Evolutionary conservation across 441 rosid species (phyloP), one percentile per base, ranked within the genome.

Genomic region (Melianthus villosus): DNA sequence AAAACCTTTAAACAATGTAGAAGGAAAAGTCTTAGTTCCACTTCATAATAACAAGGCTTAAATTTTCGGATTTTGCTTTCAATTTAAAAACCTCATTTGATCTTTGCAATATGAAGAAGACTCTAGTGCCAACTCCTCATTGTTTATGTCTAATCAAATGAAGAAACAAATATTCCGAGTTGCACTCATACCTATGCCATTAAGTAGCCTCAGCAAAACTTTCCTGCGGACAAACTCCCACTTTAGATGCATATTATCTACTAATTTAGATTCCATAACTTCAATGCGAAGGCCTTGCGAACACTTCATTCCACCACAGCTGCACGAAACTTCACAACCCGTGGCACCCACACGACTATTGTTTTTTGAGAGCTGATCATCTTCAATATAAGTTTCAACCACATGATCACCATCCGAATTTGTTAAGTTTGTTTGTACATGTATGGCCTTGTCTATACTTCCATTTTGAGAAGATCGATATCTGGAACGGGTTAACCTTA

Each of bases 401-500:
- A 16, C 34, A 46, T 26, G 37, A 45, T 40, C 50, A 16, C 48
- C 54, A 30, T 54, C 52, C 13, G 53, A 45, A 18, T n/a, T n/a
- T n/a, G n/a, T n/a, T n/a, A n/a, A n/a, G n/a, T n/a, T n/a, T n/a
- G n/a, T n/a, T n/a, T n/a, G n/a, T n/a, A n/a, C n/a, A n/a, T n/a
- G n/a, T n/a, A n/a, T n/a, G n/a, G n/a, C n/a, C n/a, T n/a, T n/a
- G n/a, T n/a, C n/a, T n/a, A n/a, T n/a, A n/a, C n/a, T n/a, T n/a
- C 39, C 48, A 52, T 44, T 53, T 51, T 74, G 74, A 32, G 65
- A 57, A 53, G 72, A 69, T 46, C 71, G 72, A 42, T 45, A 59
- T 70, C 62, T 81, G 14, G 96, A 84, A 27, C 94, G 83, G 50
- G 96, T 89, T 58, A 77, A 6, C 50, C 92, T 84, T 28, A 53